Percentiles rank a stretch among this genome's conserved stretches.
Conservation (phyloP, 176 grass and related monocot species). For the Panicum miliaceum region DNA sequence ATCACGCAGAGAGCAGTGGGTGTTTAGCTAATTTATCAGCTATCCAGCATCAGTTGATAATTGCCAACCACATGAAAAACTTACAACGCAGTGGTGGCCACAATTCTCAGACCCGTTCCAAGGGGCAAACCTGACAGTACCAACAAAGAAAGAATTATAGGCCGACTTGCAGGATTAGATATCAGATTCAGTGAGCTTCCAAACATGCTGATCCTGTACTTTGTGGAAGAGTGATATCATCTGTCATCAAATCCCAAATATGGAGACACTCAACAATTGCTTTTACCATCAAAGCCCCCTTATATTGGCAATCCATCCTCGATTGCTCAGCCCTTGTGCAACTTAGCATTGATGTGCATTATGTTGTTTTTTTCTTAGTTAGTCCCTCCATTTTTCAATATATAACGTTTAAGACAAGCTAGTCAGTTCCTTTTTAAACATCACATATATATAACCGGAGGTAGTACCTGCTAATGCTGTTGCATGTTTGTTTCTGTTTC, state of each 20-base stretch:
- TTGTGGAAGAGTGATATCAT: background rate
- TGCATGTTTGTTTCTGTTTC: background rate
- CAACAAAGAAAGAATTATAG: background rate
- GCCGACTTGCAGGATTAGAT: background rate
- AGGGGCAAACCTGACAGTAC: background rate
- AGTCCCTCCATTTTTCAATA: background rate
- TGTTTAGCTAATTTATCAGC: background rate
- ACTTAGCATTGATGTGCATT: slow-evolving; percentile 16
- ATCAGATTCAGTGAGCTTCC: background rate
- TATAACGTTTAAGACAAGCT: background rate
- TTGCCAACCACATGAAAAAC: background rate
- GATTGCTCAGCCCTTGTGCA: background rate
- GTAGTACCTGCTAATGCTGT: background rate
- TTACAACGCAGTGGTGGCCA: background rate
- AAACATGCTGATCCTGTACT: background rate
- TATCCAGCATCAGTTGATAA: background rate
- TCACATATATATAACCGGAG: background rate
- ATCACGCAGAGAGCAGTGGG: background rate
- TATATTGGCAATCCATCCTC: background rate
- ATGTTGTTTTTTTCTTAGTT: slow-evolving; percentile 23
- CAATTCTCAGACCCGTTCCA: background rate
- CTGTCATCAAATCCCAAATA: background rate
- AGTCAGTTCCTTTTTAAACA: background rate
- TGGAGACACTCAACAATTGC: background rate
- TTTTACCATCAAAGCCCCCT: background rate